A percentile compares a stretch with the other conserved stretches of the same genome.
Conservation (phyloP, 176 grass and related monocot genomes). For the Pontederia paniculata region DNA sequence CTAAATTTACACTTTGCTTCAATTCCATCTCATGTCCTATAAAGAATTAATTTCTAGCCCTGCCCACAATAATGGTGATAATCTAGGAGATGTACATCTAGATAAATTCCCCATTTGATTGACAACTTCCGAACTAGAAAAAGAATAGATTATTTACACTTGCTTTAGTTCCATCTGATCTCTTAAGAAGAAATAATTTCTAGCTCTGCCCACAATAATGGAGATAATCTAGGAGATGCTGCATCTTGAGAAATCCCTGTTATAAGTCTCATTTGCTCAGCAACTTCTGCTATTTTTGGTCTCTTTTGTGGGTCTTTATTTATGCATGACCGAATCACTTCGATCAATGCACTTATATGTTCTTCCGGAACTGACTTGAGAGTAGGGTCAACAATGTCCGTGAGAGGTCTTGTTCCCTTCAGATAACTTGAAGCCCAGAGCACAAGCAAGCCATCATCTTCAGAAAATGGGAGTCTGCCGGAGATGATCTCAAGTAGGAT, state of each 20-base stretch:
- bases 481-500: slow-evolving; percentile 80
- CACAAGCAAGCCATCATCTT: slow-evolving; percentile 57
- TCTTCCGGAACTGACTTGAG: slow-evolving; percentile 40
- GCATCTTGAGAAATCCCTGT: slow-evolving; percentile 29
- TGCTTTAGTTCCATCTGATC: background rate
- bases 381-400: slow-evolving; percentile 45
- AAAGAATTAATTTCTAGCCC: too few relatives aligned
- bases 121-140: background rate
- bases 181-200: slow-evolving; percentile 38
- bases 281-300: slow-evolving; percentile 34
- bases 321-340: slow-evolving; percentile 49
- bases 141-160: slow-evolving; percentile 2
- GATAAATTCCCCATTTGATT: too few relatives aligned
- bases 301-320: slow-evolving; percentile 22
- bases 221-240: slow-evolving; percentile 35
- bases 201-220: slow-evolving; percentile 78
- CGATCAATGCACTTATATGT: slow-evolving; percentile 30
- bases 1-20: too few relatives aligned
- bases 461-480: slow-evolving; percentile 51
- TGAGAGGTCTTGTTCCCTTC: slow-evolving; percentile 41
- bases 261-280: slow-evolving; percentile 28
- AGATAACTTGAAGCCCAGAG: slow-evolving; percentile 87
- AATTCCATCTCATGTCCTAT: too few relatives aligned
- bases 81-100: too few relatives aligned
- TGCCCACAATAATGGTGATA: too few relatives aligned